Evolutionary conservation across 495 filamentous ascomycete species (phyloP).

Genomic region (Beverwykella pulmonaria): DNA sequence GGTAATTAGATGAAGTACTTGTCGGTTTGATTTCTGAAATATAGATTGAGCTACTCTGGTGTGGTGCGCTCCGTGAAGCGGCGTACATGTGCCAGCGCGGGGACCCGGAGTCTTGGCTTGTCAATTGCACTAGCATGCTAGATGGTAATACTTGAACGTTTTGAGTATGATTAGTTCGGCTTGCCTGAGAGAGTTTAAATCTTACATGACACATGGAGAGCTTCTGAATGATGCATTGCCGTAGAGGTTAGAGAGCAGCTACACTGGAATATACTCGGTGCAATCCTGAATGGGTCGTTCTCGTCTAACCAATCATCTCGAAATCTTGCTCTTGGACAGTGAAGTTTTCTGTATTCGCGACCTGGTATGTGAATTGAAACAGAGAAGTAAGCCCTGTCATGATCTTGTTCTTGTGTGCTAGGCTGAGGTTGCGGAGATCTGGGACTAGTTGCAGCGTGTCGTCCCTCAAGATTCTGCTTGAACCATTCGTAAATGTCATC

Average conservation of each 20-base stretch:
- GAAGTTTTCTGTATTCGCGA: conserved; percentile 2
- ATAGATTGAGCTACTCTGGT: background rate
- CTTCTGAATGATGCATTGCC: background rate
- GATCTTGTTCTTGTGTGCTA: background rate
- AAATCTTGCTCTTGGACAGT: conserved; percentile 1
- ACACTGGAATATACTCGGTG: conserved; percentile 1
- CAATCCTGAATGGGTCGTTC: conserved; percentile 3
- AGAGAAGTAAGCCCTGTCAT: background rate
- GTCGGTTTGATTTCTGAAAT: background rate
- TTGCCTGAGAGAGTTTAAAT: background rate
- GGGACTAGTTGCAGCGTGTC: background rate
- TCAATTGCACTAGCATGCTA: background rate
- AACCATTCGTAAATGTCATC: conserved; percentile 25
- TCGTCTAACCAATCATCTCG: conserved; percentile 5
- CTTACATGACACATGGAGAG: background rate
- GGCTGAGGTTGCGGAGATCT: background rate
- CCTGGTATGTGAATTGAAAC: conserved; percentile 3
- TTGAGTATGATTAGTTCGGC: background rate
- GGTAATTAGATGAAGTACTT: background rate
- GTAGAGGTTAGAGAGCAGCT: background rate
- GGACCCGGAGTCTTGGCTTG: background rate
- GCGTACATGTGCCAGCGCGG: background rate
- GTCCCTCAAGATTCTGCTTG: background rate
- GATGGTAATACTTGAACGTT: background rate
- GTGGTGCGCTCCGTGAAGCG: background rate